phyloP scores from a whole-genome alignment of 176 grass and related monocot genomes.

The Canna indica region DNA sequence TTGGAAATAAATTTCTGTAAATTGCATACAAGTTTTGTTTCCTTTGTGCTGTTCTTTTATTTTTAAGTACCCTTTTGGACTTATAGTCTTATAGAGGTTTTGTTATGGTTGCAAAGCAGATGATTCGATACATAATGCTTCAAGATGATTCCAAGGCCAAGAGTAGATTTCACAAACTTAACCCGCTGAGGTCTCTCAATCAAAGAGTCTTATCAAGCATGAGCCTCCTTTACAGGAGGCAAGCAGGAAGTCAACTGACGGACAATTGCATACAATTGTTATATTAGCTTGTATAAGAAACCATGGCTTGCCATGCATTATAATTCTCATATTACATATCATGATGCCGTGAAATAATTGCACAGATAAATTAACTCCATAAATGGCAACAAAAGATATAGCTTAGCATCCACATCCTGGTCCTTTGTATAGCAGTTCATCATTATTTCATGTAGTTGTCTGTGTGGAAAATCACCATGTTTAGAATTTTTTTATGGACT shows the following conservation, averaged over 20 bases:
- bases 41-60: background rate
- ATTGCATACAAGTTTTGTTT: background rate
- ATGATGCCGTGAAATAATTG: background rate
- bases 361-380: background rate
- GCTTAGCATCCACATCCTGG: background rate
- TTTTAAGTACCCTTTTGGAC: background rate
- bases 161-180: background rate
- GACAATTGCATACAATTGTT: too few species aligned
- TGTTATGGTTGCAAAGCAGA: slow-evolving; percentile 1
- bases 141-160: background rate
- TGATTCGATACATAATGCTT: background rate
- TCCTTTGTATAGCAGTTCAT: background rate
- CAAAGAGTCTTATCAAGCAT: background rate
- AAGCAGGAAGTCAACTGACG: background rate
- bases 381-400: background rate
- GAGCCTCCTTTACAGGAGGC: background rate
- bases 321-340: background rate
- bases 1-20: background rate
- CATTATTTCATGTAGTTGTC: background rate
- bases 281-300: background rate
- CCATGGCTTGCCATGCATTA: background rate
- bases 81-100: background rate
- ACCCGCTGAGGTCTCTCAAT: background rate
- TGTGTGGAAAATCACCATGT: background rate
- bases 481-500: too few species aligned